Evolutionary conservation across 805 yeast species (phyloP).

Genomic region (Wickerhamomyces chaumierensis): DNA sequence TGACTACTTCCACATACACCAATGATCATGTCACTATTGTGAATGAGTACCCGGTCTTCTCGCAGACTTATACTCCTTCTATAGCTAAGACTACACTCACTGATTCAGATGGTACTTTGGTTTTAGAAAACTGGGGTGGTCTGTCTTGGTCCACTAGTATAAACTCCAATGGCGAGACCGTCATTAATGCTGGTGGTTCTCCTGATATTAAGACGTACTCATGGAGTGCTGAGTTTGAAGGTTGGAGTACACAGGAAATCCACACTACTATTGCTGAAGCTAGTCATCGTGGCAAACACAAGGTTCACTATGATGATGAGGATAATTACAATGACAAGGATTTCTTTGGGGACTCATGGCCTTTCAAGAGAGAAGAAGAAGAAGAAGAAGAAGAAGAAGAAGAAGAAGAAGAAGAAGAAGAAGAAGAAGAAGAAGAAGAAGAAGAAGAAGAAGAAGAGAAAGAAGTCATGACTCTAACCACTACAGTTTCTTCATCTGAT

Average conservation of each 20-base stretch:
- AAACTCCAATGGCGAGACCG: not conserved
- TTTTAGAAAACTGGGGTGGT: not conserved
- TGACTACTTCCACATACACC: not conserved
- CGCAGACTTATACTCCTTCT: not conserved
- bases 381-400: too few species aligned
- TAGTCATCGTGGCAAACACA: not conserved
- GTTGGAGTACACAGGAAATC: not conserved
- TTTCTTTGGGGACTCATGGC: not conserved
- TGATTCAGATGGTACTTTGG: not conserved
- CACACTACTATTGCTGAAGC: not conserved
- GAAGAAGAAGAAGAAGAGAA: too few species aligned
- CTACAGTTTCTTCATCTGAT: not conserved
- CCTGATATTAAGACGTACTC: not conserved
- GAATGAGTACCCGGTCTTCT: not conserved
- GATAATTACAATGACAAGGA: not conserved
- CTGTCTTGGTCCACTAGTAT: not conserved
- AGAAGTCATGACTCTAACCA: not conserved
- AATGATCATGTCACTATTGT: not conserved
- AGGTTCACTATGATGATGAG: not conserved
- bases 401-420: too few species aligned
- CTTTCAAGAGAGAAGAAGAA: not conserved
- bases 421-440: too few species aligned
- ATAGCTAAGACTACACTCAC: not conserved
- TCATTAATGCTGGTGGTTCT: not conserved
- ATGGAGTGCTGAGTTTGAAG: not conserved